phyloP scores from a whole-genome alignment of 2,329 filamentous ascomycete species.

The Colletotrichum neosansevieriae region DNA sequence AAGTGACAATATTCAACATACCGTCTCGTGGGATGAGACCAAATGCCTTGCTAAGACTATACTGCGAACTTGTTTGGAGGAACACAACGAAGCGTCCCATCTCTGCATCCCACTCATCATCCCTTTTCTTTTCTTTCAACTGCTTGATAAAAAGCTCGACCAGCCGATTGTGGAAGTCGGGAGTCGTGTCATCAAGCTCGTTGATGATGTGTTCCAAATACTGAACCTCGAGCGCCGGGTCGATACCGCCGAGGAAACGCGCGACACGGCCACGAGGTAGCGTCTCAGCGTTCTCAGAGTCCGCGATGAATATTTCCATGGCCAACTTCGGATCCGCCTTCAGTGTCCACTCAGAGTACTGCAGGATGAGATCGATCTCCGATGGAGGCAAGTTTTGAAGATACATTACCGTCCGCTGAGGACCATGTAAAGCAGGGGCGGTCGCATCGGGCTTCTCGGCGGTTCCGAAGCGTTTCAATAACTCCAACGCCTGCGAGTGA shows the following conservation, averaged over 20 bases:
- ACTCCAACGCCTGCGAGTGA: constrained; percentile 85
- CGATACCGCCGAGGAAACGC: constrained; percentile 77
- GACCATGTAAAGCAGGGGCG: constrained; percentile 76
- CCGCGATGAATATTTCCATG: constrained; percentile 93
- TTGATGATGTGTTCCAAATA: constrained; percentile 94
- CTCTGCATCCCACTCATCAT: constrained; percentile 66
- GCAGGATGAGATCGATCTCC: constrained; percentile 89
- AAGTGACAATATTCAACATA: constrained; percentile 55
- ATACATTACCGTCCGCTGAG: constrained; percentile 86
- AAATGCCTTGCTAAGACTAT: constrained; percentile 84
- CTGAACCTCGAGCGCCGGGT: constrained; percentile 77
- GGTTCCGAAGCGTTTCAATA: constrained; percentile 84
- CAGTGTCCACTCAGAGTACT: constrained; percentile 92
- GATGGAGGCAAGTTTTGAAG: constrained; percentile 90
- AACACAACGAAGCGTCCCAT: constrained; percentile 79
- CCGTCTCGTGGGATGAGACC: constrained; percentile 82
- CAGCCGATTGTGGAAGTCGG: constrained; percentile 88
- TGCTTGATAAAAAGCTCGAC: constrained; percentile 78
- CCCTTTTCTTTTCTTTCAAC: constrained; percentile 56
- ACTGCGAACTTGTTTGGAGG: constrained; percentile 80
- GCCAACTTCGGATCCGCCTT: constrained; percentile 77
- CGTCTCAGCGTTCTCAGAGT: constrained; percentile 91
- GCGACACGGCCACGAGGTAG: constrained; percentile 83
- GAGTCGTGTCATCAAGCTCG: constrained; percentile 85
- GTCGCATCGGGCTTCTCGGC: constrained; percentile 63